Base-by-base conservation (phyloP, 2,329 filamentous ascomycete genomes). In the Penicillium sp. region DNA sequence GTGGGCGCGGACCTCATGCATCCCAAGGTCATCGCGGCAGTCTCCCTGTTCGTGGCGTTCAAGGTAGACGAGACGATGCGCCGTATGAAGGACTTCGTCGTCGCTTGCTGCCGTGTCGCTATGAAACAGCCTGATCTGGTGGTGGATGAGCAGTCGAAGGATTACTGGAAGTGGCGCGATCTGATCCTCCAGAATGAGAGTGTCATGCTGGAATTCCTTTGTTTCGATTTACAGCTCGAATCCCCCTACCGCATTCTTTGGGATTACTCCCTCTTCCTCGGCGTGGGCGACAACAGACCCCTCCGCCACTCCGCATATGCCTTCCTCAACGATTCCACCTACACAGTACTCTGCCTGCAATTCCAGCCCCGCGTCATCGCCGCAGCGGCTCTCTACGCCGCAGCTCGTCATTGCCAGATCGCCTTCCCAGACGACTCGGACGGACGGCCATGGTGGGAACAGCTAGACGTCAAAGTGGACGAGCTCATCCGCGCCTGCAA, bases 141-240 rank as follows among this genome's bases (percentile, higher is more conserved):
- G 58, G 91, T 98, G 56, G 95, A 99, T 75, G 95, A 98, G 78
- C 93, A 98, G 77, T 96, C 91, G 69, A 98, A 97, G 74, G 95
- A 99, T 74, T 99, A 95, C 76, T 99, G 95, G 95, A 88, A 91
- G 72, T 99, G 95, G 95, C 88, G 93, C 64, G 95, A 99, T 75
- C 95, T 90, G 61, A 96, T 99, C 60, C 82, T 98, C 15, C 89
- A 91, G 67, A 92, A 96, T 73, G 95, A 99, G 79, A 95, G 98
- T 75, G 83, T 94, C 47, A 90, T 99, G 81, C 85, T 99, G 17
- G 95, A 98, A 76, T 88, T 88, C 50, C 83, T 99, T 19, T 98
- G 93, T 63, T 99, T 99, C 76, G 95, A 99, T 75, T 83, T 99
- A 50, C 92, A 93, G 77, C 84, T 97, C 30, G 91, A 96, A 68